A percentile compares a stretch with the other conserved stretches of the same genome.
Evolutionary conservation across 2,329 filamentous ascomycete species (phyloP).

Genomic region (Ambrosiella xylebori): DNA sequence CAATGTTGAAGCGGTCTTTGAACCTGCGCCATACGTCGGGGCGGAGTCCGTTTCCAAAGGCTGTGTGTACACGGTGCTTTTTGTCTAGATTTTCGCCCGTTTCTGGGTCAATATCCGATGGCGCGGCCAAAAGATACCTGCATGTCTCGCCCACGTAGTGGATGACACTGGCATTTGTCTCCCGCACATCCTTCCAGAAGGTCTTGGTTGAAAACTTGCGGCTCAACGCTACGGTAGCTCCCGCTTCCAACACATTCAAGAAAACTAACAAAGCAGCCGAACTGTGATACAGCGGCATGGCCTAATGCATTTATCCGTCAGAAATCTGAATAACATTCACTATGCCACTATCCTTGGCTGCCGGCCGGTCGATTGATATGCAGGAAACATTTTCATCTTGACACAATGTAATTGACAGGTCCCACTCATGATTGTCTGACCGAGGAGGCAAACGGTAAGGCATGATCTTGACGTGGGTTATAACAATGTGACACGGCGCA

Average conservation of each 20-base stretch:
- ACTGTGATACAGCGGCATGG: conserved; percentile 81
- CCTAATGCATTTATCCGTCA: conserved; percentile 25
- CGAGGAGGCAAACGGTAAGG: too few relatives aligned
- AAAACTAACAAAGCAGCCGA: conserved; percentile 59
- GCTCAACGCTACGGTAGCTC: conserved; percentile 53
- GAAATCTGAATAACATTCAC: neutral
- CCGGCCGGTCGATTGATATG: neutral
- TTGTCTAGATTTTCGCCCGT: conserved; percentile 55
- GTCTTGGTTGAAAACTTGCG: conserved; percentile 60
- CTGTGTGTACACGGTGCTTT: conserved; percentile 53
- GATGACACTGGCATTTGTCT: conserved; percentile 53
- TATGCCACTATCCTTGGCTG: neutral
- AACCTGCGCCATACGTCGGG: conserved; percentile 76
- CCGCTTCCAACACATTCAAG: conserved; percentile 37
- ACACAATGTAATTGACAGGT: neutral
- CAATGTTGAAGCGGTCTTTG: conserved; percentile 63
- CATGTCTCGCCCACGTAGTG: conserved; percentile 84
- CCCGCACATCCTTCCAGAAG: conserved; percentile 64
- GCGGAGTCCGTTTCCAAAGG: conserved; percentile 71
- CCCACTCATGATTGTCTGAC: neutral
- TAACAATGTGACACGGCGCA: neutral
- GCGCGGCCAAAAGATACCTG: conserved; percentile 58
- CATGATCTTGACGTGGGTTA: neutral
- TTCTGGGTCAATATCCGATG: conserved; percentile 40
- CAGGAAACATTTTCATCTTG: neutral